Percentiles rank a stretch among this genome's conserved stretches.
Conservation (phyloP, 1,284 basidiomycete genomes). For the Cryptococcus hybrid region DNA sequence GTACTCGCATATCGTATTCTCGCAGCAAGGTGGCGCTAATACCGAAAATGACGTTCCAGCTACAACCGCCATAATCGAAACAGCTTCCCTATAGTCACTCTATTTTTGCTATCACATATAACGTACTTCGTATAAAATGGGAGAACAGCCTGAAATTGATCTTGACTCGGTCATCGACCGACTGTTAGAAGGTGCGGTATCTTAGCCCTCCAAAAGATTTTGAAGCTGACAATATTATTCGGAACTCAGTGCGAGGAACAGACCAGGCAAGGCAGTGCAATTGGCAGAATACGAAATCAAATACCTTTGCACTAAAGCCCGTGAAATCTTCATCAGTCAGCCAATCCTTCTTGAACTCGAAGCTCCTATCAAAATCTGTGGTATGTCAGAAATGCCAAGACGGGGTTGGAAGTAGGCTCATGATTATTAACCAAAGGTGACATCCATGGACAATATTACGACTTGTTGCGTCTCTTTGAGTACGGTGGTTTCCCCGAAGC, state of each 20-base stretch:
- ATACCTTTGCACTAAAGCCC: constrained; percentile 59
- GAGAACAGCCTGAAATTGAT: constrained; percentile 72
- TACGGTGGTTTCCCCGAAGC: constrained; percentile 99
- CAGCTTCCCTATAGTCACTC: no score
- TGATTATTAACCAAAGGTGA: neutral
- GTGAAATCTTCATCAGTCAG: constrained; percentile 62
- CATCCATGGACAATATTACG: constrained; percentile 65
- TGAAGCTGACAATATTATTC: neutral
- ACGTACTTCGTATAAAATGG: constrained; percentile 39
- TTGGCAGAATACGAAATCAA: constrained; percentile 63
- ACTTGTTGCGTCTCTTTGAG: constrained; percentile 96
- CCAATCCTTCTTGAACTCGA: constrained; percentile 62
- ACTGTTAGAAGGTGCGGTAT: constrained; percentile 80
- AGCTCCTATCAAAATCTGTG: constrained; percentile 64
- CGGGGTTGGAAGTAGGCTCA: neutral
- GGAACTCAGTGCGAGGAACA: constrained; percentile 55
- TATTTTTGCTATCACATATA: no score
- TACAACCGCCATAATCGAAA: no score
- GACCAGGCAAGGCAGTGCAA: constrained; percentile 61
- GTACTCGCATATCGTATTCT: no score
- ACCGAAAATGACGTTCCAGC: no score
- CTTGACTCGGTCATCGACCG: constrained; percentile 98
- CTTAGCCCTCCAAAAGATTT: neutral
- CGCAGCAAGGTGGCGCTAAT: no score
- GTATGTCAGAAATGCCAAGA: constrained; percentile 39